These are phyloP conservation scores for Venustampulla echinocandica DNA, from an alignment of 495 filamentous ascomycete species.

Conservation along the genomic window DNA sequence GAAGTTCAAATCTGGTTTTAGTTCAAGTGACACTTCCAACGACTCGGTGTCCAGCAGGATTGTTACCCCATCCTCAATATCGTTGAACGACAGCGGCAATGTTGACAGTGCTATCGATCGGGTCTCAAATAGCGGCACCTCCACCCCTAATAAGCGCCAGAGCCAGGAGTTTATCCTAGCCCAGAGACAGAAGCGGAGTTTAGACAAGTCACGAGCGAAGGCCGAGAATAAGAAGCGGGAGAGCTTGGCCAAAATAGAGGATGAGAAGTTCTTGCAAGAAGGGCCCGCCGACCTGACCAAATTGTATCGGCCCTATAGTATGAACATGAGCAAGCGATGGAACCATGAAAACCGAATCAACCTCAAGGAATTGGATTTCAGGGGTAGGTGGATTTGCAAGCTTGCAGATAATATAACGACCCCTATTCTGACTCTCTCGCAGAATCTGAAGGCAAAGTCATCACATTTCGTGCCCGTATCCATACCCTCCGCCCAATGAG, in stretches of 20 bases:
- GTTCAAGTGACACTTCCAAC: conserved; percentile 2
- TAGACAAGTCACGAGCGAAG: conserved; percentile 37
- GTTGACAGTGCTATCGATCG: conserved; percentile 37
- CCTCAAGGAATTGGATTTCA: conserved; percentile 21
- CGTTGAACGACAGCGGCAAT: conserved; percentile 34
- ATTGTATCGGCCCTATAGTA: conserved; percentile 22
- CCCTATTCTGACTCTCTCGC: too few species aligned
- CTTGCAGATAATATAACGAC: too few species aligned
- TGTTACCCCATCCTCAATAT: too few species aligned
- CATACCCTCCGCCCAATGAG: conserved; percentile 80
- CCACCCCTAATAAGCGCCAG: too few species aligned
- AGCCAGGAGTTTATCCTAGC: conserved; percentile 39
- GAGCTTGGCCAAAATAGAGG: conserved; percentile 46
- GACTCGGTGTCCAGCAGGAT: conserved; percentile 7
- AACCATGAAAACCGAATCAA: conserved; percentile 18
- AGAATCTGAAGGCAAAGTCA: conserved; percentile 47
- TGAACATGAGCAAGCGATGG: conserved; percentile 23
- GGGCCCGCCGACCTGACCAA: conserved; percentile 39
- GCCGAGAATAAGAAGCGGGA: conserved; percentile 35
- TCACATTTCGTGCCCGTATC: conserved; percentile 75
- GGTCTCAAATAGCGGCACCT: conserved; percentile 27
- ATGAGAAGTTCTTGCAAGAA: conserved; percentile 37
- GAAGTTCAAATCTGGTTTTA: conserved; percentile 5
- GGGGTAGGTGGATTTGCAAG: conserved; percentile 7
- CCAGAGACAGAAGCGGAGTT: conserved; percentile 44